A percentile compares a stretch with the other conserved stretches of the same genome.
phyloP scores from a whole-genome alignment of 1,284 basidiomycete genomes.

The Mycena sp. region DNA sequence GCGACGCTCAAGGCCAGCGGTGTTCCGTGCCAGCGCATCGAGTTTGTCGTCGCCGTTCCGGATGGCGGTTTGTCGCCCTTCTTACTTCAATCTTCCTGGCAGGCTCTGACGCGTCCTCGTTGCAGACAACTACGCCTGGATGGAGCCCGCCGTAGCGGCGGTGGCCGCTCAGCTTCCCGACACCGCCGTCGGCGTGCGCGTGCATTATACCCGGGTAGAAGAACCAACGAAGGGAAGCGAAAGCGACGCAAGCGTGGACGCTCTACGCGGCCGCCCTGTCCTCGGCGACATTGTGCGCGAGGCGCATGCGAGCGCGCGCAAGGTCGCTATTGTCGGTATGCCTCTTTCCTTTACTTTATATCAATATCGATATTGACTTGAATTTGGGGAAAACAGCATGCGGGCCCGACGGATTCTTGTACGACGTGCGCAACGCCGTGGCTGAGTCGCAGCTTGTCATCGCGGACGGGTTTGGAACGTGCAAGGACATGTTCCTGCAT shows the following conservation, averaged over 20 bases:
- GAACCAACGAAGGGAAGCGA: neutral
- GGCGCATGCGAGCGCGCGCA: conserved; percentile 32
- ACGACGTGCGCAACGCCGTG: conserved; percentile 51
- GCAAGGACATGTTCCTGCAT: conserved; percentile 44
- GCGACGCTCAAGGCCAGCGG: conserved; percentile 31
- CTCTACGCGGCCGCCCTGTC: conserved; percentile 36
- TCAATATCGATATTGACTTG: neutral
- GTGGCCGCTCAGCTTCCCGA: conserved; percentile 14
- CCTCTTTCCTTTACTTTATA: conserved; percentile 4
- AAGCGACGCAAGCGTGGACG: conserved; percentile 8
- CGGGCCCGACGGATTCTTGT: conserved; percentile 49
- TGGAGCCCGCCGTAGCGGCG: conserved; percentile 35
- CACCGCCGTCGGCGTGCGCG: conserved; percentile 25
- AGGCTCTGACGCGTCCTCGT: neutral
- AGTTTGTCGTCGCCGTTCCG: conserved; percentile 44
- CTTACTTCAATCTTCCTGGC: neutral
- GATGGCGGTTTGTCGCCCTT: conserved; percentile 36
- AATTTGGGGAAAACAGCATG: conserved; percentile 42
- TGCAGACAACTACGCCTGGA: conserved; percentile 42
- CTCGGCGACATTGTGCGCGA: conserved; percentile 39
- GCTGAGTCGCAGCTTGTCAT: conserved; percentile 48
- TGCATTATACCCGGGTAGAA: conserved; percentile 34
- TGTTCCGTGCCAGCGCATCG: conserved; percentile 35
- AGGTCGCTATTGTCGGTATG: conserved; percentile 41
- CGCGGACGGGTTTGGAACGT: conserved; percentile 38